phyloP scores from a whole-genome alignment of 805 yeast genomes.

The Teunomyces panamensis region DNA sequence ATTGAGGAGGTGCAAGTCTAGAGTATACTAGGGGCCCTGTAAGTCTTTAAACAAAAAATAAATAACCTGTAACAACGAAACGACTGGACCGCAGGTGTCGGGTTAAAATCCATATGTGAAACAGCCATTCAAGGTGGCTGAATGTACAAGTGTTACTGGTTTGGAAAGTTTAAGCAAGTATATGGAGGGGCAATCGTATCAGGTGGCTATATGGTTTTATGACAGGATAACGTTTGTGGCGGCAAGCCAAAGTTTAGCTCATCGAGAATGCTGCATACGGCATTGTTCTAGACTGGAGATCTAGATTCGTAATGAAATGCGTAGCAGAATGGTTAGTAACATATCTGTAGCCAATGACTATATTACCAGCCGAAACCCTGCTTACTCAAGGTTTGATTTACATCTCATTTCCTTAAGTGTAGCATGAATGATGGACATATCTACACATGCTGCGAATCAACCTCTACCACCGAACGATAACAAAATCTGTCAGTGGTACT shows the following conservation, averaged over 20 bases:
- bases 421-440: not conserved
- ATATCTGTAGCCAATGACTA: not conserved
- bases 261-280: not conserved
- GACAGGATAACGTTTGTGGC: not conserved
- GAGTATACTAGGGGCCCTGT: not conserved
- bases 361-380: conserved; percentile 1
- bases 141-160: not conserved
- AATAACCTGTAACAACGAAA: not conserved
- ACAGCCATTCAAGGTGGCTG: not conserved
- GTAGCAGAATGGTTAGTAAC: not conserved
- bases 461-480: conserved; percentile 12
- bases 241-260: not conserved
- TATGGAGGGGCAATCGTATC: too few relatives aligned
- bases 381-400: not conserved
- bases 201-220: too few relatives aligned
- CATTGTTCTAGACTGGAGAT: conserved; percentile 3
- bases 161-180: not conserved
- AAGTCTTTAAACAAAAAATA: not conserved
- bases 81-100: not conserved
- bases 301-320: conserved; percentile 1
- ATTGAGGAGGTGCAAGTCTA: not conserved
- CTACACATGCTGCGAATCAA: not conserved
- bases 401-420: not conserved
- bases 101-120: not conserved
- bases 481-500: conserved; percentile 41